Evolutionary conservation across 164 flowering plant genomes (phyloP), one percentile per base, ranked within the genome.

Genomic region (Tetracentron sinense): DNA sequence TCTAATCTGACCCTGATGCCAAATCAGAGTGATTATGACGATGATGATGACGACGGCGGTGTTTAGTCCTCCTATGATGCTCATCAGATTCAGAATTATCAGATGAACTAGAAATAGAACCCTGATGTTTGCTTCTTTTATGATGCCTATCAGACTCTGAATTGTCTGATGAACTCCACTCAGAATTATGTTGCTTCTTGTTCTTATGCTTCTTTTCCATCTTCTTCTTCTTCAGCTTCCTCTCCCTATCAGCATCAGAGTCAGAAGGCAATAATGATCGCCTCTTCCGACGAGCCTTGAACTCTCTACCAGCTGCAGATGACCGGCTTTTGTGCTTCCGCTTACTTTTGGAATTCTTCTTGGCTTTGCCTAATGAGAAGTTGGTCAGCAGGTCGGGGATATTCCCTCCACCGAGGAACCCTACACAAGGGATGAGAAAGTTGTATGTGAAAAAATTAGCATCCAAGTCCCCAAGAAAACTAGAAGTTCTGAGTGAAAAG

Each of bases 301-400:
- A 51, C 25, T 75, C 69, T n/a, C 56, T 47, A 42, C n/a, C 29
- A 22, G 7, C 25, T 8, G 64, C 69, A 49, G 81, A 71, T 42
- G 82, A 73, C 51, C 19, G 70, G 66, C 66, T 75, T 58, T 56
- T 84, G 71, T 75, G 81, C 73, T 81, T 87, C 57, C 78, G 71
- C 75, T 79, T 83, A 44, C 77, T 75, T 53, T 62, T 75, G 46
- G 82, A 73, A 66, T 69, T 80, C 54, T 79, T 84, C 58, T 51
- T 75, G 19, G 81, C 64, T 62, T 85, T 83, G 42, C 62, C 70
- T 16, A 76, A 64, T 7, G 87, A 75, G 58, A 84, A 79, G 58
- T 81, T 85, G 50, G 85, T 72, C 68, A 91, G 74, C 71, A 94
- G 69, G 30, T 84, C 87, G 0, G 96, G 93, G 49, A 94, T 76